phyloP scores from a whole-genome alignment of 2,329 filamentous ascomycete species.

The Dactylellina haptotyla region DNA sequence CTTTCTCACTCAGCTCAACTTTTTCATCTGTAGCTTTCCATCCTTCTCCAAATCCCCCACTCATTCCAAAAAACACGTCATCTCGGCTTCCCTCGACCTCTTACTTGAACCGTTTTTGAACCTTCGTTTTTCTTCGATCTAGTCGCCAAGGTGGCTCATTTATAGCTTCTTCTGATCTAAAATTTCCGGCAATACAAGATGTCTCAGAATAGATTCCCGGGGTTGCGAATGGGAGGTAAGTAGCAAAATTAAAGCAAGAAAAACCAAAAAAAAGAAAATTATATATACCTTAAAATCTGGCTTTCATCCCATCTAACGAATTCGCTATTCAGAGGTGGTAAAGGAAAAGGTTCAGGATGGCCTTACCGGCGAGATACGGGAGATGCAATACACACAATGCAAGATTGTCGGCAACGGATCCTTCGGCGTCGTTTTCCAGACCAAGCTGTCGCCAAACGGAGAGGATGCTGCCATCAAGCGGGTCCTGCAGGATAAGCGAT shows the following conservation, averaged over 20 bases:
- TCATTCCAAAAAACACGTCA: conserved; percentile 19
- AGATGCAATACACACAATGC: conserved; percentile 98
- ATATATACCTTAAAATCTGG: no score
- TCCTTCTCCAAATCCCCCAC: conserved; percentile 70
- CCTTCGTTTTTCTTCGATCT: conserved; percentile 55
- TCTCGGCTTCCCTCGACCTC: background rate
- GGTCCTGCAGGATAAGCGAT: conserved; percentile 97
- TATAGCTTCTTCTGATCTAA: conserved; percentile 40
- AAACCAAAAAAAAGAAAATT: conserved; percentile 42
- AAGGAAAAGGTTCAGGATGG: conserved; percentile 99
- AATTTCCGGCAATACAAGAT: conserved; percentile 64
- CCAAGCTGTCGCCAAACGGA: conserved; percentile 95
- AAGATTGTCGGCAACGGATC: conserved; percentile 99
- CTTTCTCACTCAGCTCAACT: conserved; percentile 49
- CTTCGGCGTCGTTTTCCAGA: conserved; percentile 98
- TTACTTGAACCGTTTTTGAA: background rate
- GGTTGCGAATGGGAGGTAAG: conserved; percentile 97
- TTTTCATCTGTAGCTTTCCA: conserved; percentile 59
- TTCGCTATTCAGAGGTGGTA: conserved; percentile 77
- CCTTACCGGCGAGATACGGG: conserved; percentile 92
- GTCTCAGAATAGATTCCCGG: conserved; percentile 87
- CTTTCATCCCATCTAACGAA: conserved; percentile 57
- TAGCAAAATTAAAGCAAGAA: conserved; percentile 56
- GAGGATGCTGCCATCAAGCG: conserved; percentile 99
- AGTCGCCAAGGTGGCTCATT: conserved; percentile 54